phyloP scores from a whole-genome alignment of 1,284 basidiomycete genomes.

The Vanrija pseudolonga region DNA sequence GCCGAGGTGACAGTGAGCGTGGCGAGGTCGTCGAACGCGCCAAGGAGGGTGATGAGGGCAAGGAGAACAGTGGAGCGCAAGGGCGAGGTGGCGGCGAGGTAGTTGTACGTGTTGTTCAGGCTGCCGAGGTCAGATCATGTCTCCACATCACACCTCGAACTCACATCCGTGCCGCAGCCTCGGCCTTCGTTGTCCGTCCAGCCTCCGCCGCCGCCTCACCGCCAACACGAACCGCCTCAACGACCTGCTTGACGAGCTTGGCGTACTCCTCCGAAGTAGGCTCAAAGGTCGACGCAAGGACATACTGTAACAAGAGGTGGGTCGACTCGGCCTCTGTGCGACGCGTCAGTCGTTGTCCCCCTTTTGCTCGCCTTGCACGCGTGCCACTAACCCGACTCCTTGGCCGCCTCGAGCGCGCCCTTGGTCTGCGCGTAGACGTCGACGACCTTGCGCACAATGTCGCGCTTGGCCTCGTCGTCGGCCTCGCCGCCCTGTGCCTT shows the following conservation, averaged over 20 bases:
- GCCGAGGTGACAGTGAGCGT: slow-evolving; percentile 61
- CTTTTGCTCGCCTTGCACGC: neutral
- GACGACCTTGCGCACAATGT: slow-evolving; percentile 37
- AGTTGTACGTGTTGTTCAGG: slow-evolving; percentile 83
- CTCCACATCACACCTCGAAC: slow-evolving; percentile 7
- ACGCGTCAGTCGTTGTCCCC: neutral
- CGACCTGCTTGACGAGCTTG: slow-evolving; percentile 28
- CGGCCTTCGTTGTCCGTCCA: slow-evolving; percentile 31
- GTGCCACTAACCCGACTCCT: slow-evolving; percentile 42
- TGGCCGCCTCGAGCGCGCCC: slow-evolving; percentile 41
- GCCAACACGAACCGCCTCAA: slow-evolving; percentile 39
- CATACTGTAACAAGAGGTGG: slow-evolving; percentile 41
- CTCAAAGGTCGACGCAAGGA: slow-evolving; percentile 37
- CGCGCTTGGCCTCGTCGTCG: slow-evolving; percentile 55
- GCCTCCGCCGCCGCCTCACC: slow-evolving; percentile 33
- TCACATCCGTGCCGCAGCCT: slow-evolving; percentile 45
- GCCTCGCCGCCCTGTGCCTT: slow-evolving; percentile 55
- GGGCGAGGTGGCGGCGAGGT: slow-evolving; percentile 64
- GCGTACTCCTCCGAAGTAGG: slow-evolving; percentile 27
- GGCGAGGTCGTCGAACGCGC: slow-evolving; percentile 58
- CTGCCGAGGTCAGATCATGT: slow-evolving; percentile 50
- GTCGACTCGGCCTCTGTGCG: slow-evolving; percentile 44
- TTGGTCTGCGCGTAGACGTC: slow-evolving; percentile 35
- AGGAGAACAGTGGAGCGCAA: slow-evolving; percentile 65
- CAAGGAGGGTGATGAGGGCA: slow-evolving; percentile 60